Evolutionary conservation across 225 moss, liverwort and hornwort species (phyloP).

Genomic region (Lunularia cruciata): DNA sequence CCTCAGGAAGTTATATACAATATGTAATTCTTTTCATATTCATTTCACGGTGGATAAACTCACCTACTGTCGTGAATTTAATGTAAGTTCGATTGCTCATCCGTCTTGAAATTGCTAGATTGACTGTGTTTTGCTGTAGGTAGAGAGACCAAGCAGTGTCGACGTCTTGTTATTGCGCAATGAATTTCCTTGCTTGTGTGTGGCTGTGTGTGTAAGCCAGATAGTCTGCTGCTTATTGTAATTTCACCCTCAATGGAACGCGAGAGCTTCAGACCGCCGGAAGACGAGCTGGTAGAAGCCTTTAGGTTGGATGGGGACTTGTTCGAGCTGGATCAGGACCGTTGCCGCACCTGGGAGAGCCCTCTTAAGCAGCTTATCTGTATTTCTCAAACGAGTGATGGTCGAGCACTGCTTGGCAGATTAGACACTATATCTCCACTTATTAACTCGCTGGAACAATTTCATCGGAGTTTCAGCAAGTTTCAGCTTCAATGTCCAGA

Average conservation of each 20-base stretch:
- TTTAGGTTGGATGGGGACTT: not conserved
- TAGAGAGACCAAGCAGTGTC: no score
- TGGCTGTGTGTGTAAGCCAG: not conserved
- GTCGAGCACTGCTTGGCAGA: slow-evolving; percentile 56
- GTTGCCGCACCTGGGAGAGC: slow-evolving; percentile 30
- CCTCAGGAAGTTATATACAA: no score
- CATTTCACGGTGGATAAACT: no score
- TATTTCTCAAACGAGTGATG: slow-evolving; percentile 53
- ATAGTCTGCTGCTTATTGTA: not conserved
- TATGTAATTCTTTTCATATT: no score
- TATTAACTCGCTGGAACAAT: slow-evolving; percentile 31
- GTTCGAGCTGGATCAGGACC: not conserved
- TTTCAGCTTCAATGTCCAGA: not conserved
- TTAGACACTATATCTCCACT: slow-evolving; percentile 46
- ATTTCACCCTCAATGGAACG: slow-evolving; percentile 11
- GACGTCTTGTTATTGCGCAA: no score
- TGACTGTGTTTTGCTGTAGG: no score
- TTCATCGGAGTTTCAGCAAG: slow-evolving; percentile 16
- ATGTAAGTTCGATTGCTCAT: no score
- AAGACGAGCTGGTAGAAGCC: slow-evolving; percentile 16
- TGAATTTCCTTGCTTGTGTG: no score
- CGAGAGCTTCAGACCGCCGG: not conserved
- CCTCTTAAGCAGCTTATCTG: slow-evolving; percentile 46
- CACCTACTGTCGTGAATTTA: no score
- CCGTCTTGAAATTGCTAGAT: no score